Evolutionary conservation across 352 stramenopile species (phyloP), one percentile per base, ranked within the genome.

Genomic region (Chrysophaeum taylorii): DNA sequence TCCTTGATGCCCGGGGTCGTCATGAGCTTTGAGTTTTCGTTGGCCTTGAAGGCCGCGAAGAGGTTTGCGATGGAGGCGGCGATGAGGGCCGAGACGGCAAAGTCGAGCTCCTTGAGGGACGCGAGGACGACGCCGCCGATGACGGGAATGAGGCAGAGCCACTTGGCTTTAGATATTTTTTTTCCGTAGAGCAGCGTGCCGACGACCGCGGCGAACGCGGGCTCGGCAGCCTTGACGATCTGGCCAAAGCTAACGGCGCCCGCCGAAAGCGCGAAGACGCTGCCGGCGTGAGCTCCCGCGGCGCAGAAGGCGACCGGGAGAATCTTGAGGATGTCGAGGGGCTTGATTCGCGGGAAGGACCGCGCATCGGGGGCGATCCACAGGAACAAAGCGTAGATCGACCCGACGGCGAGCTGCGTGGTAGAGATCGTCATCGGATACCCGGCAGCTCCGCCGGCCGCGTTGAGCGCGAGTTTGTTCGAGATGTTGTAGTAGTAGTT

Each of bases 11-110:
- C 85, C 33, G 75, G 69, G 18, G 85, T 89, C 48, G 87, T 82
- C 85, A 91, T 91, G 35, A 89, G 70, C 66, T 89, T 89, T 70
- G 87, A 86, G 77, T 88, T 91, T 69, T 91, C 85, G 70, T 88
- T 88, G 70, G 81, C 85, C 76, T 86, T 87, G 69, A 91, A 79
- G n/a, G 85, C 82, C 37, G 85, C 85, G 57, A 90, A 90, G 38
- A 81, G 70, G 79, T 90, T 90, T 68, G 84, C 84, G 5, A 16
- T 31, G 70, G 80, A 88, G 16, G 84, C 84, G 0, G 77, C 79
- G 42, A 90, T 79, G 2, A 90, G 73, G 5, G 82, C 84, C 1
- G 79, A 84, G 39, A 79, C 77, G 57, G 84, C 82, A 75, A 90
- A 90, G 75, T 90, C 82, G 25, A 90, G 74, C 69, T 90, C 84